Conservation (phyloP, 2,329 filamentous ascomycete genomes). For the Akanthomyces lecanii region DNA sequence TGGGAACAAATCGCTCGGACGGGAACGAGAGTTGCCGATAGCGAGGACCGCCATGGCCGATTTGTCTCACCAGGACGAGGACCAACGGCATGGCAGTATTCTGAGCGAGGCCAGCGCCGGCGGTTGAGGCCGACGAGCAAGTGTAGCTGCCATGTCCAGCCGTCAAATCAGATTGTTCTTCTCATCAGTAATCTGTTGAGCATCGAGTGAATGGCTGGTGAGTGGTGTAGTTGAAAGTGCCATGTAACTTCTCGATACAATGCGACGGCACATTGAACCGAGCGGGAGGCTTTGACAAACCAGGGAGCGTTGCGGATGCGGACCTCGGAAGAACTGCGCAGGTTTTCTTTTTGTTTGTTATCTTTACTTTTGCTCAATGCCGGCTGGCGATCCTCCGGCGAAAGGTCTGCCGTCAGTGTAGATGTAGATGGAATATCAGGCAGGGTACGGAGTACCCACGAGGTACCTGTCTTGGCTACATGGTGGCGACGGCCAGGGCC, state of each 20-base stretch:
- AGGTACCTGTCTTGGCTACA: neutral
- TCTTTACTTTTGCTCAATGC: conserved; percentile 47
- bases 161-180: no score
- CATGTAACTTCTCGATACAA: no score
- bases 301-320: neutral
- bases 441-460: neutral
- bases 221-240: neutral
- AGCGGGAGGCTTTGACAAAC: neutral
- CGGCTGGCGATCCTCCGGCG: conserved; percentile 41
- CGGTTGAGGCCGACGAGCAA: neutral
- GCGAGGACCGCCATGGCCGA: neutral
- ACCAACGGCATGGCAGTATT: neutral
- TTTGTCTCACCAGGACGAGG: neutral
- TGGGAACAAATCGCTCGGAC: neutral
- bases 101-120: neutral
- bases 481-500: neutral
- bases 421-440: neutral
- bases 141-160: neutral
- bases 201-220: neutral
- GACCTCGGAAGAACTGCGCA: neutral
- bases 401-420: conserved; percentile 28
- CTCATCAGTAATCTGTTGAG: neutral
- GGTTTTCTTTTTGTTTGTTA: neutral
- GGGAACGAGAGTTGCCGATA: neutral
- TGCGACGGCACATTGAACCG: neutral